Conservation (phyloP, 2,329 filamentous ascomycete genomes). For the Fusarium tupiense region DNA sequence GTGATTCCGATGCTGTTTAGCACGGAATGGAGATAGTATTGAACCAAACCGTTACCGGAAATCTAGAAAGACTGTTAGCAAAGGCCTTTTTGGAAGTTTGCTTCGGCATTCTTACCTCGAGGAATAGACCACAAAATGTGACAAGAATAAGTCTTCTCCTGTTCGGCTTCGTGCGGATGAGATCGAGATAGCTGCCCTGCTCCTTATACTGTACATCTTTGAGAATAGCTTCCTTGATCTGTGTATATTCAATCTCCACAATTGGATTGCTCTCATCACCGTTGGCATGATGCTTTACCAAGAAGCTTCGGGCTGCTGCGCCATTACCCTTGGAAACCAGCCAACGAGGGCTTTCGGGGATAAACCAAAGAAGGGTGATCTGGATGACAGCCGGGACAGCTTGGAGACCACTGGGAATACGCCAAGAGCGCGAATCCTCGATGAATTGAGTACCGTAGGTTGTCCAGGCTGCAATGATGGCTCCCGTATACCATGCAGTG, state of each 20-base stretch:
- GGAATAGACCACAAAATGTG: neutral
- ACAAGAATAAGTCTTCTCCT: neutral
- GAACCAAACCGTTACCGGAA: neutral
- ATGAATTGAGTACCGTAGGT: neutral
- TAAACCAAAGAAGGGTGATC: neutral
- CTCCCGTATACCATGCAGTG: neutral
- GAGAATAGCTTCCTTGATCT: neutral
- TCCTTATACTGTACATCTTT: neutral
- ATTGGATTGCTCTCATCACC: neutral
- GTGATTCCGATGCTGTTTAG: conserved; percentile 50
- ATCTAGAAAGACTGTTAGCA: neutral
- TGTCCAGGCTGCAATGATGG: neutral
- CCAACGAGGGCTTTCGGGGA: neutral
- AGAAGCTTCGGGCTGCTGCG: neutral
- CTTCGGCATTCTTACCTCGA: neutral
- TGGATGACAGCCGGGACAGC: neutral
- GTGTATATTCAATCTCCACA: neutral
- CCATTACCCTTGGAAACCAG: neutral
- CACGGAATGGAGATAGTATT: conserved; percentile 51
- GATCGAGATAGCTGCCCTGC: neutral
- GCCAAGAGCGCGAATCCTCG: neutral
- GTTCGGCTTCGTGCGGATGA: neutral
- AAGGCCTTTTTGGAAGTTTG: rapidly evolving
- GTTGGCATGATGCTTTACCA: neutral
- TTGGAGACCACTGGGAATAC: neutral